A percentile compares a stretch with the other conserved stretches of the same genome.
phyloP scores from a whole-genome alignment of 345 rosid species.

The Bruguiera gymnorhiza region DNA sequence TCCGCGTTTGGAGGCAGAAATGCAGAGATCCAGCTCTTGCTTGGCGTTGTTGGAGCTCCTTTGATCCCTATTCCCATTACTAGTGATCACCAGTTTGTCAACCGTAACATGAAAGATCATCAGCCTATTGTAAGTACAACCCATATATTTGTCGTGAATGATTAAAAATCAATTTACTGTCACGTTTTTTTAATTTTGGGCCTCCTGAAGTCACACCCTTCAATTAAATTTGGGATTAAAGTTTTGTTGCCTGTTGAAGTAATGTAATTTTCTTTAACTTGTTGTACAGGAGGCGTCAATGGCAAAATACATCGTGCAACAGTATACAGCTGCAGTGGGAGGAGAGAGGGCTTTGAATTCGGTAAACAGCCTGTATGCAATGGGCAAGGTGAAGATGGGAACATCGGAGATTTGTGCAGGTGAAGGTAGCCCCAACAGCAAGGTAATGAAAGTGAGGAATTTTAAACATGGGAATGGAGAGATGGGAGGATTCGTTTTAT shows the following conservation, averaged over 20 bases:
- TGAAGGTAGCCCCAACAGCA: slow-evolving; percentile 49
- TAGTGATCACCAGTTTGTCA: slow-evolving; percentile 31
- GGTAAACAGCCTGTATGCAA: slow-evolving; percentile 76
- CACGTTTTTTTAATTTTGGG: no score
- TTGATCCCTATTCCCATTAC: slow-evolving; percentile 75
- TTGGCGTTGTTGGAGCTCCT: slow-evolving; percentile 94
- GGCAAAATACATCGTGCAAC: slow-evolving; percentile 92
- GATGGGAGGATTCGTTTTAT: slow-evolving; percentile 85
- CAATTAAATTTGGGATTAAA: not conserved
- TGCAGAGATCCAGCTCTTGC: slow-evolving; percentile 82
- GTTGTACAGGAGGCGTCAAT: slow-evolving; percentile 64
- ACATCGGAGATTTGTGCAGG: slow-evolving; percentile 73
- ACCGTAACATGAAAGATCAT: slow-evolving; percentile 47
- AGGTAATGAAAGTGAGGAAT: slow-evolving; percentile 45
- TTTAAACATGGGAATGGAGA: slow-evolving; percentile 48
- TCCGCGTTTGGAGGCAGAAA: slow-evolving; percentile 54
- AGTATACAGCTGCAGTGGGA: slow-evolving; percentile 83
- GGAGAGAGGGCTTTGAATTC: slow-evolving; percentile 67
- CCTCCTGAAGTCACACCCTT: no score
- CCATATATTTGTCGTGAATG: not conserved
- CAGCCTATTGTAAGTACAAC: slow-evolving; percentile 58
- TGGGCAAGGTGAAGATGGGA: slow-evolving; percentile 93
- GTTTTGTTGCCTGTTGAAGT: not conserved
- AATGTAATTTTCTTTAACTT: not conserved
- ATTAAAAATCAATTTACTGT: not conserved